Base-by-base conservation (phyloP, 2,329 filamentous ascomycete species). In the Claviceps sorghi region DNA sequence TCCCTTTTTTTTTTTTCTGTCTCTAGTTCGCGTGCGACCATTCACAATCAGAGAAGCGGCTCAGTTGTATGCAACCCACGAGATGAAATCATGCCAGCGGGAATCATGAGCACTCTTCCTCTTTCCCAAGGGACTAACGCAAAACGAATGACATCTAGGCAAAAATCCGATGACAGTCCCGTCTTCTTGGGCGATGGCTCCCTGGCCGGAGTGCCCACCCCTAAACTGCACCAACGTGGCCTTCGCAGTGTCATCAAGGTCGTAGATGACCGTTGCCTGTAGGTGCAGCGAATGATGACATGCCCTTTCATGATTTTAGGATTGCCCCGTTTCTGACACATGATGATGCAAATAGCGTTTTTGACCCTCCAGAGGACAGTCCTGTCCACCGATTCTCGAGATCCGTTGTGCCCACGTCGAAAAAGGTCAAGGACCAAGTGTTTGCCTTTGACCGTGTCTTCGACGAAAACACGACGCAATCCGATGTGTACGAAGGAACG, bases 401-500 rank as follows among this genome's bases (percentile, higher is more conserved):
- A 65, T 88, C 85, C 2, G 84, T 94, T 11, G 79, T 95, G 10
- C 83, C 85, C 1, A 79, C 82, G 51, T 89, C 90, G 52, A 97
- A 95, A 69, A 86, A 89, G 60, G 87, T 93, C 62, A 98, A 98
- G 66, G 94, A 98, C 66, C 90, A 96, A 67, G 93, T 93, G 4
- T 98, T 98, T 61, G 90, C 85, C 50, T 98, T 98, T 70, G 93
- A 98, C 69, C 79, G 87, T 53, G 87, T 98, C 57, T 97, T 98
- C 68, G 93, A 98, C 75, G 90, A 97, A 54, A 95, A 91, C 65
- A 87, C 87, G 19, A 83, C 84, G 7, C 93, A 98, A 63, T 84
- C 80, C 54, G 93, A 98, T 63, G 88, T 98, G 1, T 98, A 97
- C 73, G 93, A 97, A 67, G 79, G 87, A 15, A 97, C 93, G 0